Base-by-base conservation (phyloP, 2,329 filamentous ascomycete species). In the Verticillium isaacii region DNA sequence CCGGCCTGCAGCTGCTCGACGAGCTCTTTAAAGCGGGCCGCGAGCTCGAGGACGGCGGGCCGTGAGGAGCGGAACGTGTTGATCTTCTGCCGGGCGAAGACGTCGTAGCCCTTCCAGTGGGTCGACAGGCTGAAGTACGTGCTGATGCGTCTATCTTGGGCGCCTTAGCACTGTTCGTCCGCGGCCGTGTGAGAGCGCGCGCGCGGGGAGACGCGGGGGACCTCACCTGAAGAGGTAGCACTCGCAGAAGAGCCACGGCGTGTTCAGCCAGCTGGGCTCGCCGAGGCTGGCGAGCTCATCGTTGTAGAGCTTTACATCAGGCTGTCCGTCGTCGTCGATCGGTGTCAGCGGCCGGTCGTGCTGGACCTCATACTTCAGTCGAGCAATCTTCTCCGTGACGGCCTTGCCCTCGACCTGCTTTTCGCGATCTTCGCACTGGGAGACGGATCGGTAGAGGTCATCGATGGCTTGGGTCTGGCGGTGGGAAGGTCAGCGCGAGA, bases 301-400 rank as follows among this genome's bases (percentile, higher is more conserved):
- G 78, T 99, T 99, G 79, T 97, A 99, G 50, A 84, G 81, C 15
- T 83, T 83, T 34, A 97, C 85, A 69, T 97, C 93, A 12, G 86
- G 74, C 66, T 85, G 81, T 61, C 91, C 91, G 72, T 97, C 93
- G 67, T 97, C 90, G 15, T 79, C 77, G 23, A 96, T 82, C 2
- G 90, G 91, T 0, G 84, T 89, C 68, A 98, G 76, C 65, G 85
- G 80, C 54, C 93, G 87, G 75, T 97, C 88, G 73, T 99, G 95
- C 73, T 97, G 91, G 55, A 98, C 79, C 77, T 98, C 94, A 77
- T 98, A 97, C 78, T 99, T 99, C 69, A 99, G 82, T 66, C 83
- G 85, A 5, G 89, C 89, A 14, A 99, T 82, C 67, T 90, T 85
- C 72, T 90, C 87, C 52, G 96, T 84, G 63, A 99, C 93, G 68